phyloP scores from a whole-genome alignment of 148 eudicot species.

The Rhododendron williamsianum region DNA sequence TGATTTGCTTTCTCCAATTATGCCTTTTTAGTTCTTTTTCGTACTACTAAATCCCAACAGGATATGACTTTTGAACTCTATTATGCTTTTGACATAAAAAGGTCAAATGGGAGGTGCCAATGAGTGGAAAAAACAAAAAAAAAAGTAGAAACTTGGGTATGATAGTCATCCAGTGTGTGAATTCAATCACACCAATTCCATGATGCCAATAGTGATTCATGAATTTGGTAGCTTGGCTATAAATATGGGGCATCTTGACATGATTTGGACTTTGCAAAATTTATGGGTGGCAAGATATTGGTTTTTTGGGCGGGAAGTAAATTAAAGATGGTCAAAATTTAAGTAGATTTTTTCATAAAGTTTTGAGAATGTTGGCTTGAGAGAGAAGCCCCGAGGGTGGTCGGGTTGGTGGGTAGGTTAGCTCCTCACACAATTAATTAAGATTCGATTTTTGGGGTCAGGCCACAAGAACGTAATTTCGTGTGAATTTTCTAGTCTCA shows the following conservation, averaged over 20 bases:
- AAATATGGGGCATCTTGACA: background rate
- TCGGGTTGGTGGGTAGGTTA: background rate
- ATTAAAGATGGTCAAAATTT: background rate
- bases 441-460: background rate
- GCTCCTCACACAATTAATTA: too few species aligned
- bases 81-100: background rate
- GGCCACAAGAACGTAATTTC: too few species aligned
- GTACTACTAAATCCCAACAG: background rate
- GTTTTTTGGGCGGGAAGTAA: background rate
- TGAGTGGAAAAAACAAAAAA: background rate
- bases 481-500: background rate
- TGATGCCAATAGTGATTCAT: background rate
- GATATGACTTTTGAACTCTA: background rate
- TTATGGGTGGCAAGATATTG: background rate
- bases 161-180: background rate
- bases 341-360: background rate
- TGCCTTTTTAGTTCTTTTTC: background rate
- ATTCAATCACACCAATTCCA: background rate
- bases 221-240: background rate
- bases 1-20: background rate
- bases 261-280: background rate
- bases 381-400: background rate
- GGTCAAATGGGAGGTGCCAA: background rate
- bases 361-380: background rate
- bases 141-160: background rate